Evolutionary conservation across 768 basidiomycete species (phyloP).

Genomic region (Amanita inopinata): DNA sequence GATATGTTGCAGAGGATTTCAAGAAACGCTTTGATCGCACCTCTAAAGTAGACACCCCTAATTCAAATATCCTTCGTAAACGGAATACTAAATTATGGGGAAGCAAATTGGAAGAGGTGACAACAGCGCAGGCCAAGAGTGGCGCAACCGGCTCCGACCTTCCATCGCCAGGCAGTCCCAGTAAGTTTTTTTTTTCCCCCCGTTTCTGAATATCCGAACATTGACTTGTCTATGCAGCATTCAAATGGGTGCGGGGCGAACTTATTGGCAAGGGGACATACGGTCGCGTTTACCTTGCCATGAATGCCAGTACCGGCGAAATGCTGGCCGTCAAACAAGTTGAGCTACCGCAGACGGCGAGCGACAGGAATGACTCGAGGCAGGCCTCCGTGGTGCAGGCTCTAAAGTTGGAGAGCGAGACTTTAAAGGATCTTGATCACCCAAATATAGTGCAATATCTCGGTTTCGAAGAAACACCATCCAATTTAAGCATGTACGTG

Average conservation of each 20-base stretch:
- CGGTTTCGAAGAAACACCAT: conserved; percentile 84
- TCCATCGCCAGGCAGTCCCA: conserved; percentile 53
- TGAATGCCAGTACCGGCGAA: conserved; percentile 94
- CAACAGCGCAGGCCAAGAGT: conserved; percentile 54
- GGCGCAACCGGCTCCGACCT: conserved; percentile 32
- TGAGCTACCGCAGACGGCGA: conserved; percentile 84
- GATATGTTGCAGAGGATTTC: conserved; percentile 84
- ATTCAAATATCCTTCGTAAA: conserved; percentile 52
- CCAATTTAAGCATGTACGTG: conserved; percentile 85
- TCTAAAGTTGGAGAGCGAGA: conserved; percentile 91
- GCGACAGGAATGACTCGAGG: conserved; percentile 83
- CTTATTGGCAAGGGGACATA: conserved; percentile 96
- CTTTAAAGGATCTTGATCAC: conserved; percentile 93
- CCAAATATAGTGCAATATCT: conserved; percentile 97
- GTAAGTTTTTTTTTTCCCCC: conserved; percentile 42
- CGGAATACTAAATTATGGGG: conserved; percentile 96
- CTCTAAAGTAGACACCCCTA: conserved; percentile 46
- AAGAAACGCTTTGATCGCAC: conserved; percentile 67
- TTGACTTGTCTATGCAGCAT: conserved; percentile 48
- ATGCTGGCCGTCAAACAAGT: conserved; percentile 99
- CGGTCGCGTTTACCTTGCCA: conserved; percentile 89
- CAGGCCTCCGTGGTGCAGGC: conserved; percentile 85
- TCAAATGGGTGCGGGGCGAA: conserved; percentile 98
- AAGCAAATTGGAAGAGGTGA: conserved; percentile 87
- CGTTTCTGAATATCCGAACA: not conserved